A percentile compares a stretch with the other conserved stretches of the same genome.
Conservation (phyloP, 371 early-diverging fungal species). For the Parasitella parasitica region DNA sequence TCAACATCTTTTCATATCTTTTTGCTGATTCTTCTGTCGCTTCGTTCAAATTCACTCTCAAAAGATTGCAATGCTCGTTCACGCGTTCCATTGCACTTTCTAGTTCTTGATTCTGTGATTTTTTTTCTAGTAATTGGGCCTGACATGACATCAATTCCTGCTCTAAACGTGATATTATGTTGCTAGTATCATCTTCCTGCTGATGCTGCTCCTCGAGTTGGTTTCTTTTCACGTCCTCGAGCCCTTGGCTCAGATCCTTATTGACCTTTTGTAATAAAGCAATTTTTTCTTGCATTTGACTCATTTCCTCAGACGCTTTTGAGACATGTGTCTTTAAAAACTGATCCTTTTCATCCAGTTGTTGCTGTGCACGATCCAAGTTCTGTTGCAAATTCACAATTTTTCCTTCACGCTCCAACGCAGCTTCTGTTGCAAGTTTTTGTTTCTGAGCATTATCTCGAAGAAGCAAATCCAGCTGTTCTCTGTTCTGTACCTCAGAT, state of each 20-base stretch:
- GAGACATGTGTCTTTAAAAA: neutral
- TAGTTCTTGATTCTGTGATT: conserved; percentile 11
- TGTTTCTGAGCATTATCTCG: neutral
- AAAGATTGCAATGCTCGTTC: conserved; percentile 4
- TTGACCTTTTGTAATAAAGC: conserved; percentile 2
- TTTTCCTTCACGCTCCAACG: conserved; percentile 1
- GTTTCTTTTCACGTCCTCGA: neutral
- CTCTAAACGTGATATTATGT: neutral
- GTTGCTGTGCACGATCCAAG: neutral
- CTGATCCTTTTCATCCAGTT: neutral
- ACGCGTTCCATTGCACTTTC: conserved; percentile 9
- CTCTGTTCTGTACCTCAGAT: neutral
- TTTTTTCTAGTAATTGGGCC: conserved; percentile 9
- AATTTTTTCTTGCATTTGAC: neutral
- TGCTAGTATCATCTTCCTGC: neutral
- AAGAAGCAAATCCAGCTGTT: neutral
- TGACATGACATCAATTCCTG: conserved; percentile 6
- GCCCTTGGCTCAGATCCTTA: neutral
- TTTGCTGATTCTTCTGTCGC: conserved; percentile 10
- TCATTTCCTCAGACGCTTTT: neutral
- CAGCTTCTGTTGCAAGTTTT: neutral
- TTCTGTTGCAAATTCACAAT: neutral
- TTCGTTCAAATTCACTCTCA: neutral
- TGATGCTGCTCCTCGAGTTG: neutral
- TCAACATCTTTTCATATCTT: conserved; percentile 1